Conservation (phyloP, 2,329 filamentous ascomycete genomes). For the Ilyonectria mors-panacis region DNA sequence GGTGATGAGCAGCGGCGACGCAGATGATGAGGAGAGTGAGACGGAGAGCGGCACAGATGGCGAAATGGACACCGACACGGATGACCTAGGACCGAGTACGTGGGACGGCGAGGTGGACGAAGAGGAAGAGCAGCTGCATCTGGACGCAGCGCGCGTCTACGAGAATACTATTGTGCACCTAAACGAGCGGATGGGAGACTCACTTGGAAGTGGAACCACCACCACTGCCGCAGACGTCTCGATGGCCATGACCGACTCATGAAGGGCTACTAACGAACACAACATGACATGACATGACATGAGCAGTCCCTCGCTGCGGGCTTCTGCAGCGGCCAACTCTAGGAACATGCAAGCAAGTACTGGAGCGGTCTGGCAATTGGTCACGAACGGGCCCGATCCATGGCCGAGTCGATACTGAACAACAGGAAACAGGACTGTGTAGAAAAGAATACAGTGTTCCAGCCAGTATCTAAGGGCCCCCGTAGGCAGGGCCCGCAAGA, state of each 20-base stretch:
- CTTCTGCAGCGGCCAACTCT: background rate
- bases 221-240: constrained; percentile 10
- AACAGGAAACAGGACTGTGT: too few relatives aligned
- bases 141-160: constrained; percentile 84
- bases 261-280: background rate
- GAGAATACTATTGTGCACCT: constrained; percentile 84
- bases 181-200: constrained; percentile 72
- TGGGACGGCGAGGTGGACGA: constrained; percentile 58
- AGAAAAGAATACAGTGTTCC: too few relatives aligned
- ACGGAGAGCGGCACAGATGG: constrained; percentile 50
- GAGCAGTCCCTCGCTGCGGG: background rate
- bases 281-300: background rate
- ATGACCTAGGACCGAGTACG: constrained; percentile 37
- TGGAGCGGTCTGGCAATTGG: background rate
- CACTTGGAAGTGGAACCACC: constrained; percentile 8
- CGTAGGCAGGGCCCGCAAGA: background rate
- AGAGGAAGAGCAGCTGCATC: constrained; percentile 68
- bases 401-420: background rate
- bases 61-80: constrained; percentile 52
- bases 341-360: background rate
- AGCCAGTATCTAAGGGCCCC: background rate
- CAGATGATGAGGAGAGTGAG: constrained; percentile 55
- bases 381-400: background rate
- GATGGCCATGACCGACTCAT: constrained; percentile 12
- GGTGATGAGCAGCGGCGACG: constrained; percentile 69